Evolutionary conservation across 441 rosid genomes (phyloP).

Genomic region (Croton setiger): DNA sequence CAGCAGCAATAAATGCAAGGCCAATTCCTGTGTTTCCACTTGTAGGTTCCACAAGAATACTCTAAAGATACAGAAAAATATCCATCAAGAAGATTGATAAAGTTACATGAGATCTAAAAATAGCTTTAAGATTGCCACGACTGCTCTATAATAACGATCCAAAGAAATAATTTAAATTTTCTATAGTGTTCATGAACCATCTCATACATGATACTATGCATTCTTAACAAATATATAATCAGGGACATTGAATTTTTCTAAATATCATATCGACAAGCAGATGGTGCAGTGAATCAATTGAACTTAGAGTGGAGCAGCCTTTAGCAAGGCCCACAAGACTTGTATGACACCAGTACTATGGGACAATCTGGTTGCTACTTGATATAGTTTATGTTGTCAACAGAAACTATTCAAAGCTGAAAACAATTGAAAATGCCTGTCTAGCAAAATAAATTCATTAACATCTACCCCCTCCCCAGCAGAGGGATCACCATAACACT

Average conservation of each 20-base stretch:
- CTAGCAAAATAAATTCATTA: not conserved
- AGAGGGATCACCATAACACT: not conserved
- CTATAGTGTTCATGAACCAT: not conserved
- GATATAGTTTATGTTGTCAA: not conserved
- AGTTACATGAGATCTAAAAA: slow-evolving; percentile 2
- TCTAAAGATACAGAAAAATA: slow-evolving; percentile 36
- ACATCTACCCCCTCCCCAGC: not conserved
- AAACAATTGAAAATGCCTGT: not conserved
- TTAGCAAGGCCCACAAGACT: not conserved
- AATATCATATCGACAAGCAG: not conserved
- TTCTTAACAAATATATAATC: no score
- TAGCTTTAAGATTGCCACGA: not conserved
- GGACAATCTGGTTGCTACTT: not conserved
- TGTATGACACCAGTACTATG: not conserved
- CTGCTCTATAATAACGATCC: slow-evolving; percentile 1
- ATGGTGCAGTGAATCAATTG: slow-evolving; percentile 1
- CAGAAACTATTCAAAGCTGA: not conserved
- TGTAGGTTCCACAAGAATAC: slow-evolving; percentile 88
- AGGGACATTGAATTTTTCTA: not conserved
- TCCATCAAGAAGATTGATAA: not conserved
- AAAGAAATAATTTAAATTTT: not conserved
- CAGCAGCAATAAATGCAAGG: slow-evolving; percentile 94
- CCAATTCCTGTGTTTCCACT: slow-evolving; percentile 99
- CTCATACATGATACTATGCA: not conserved
- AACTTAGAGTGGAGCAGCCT: not conserved